Base-by-base conservation (phyloP, 305 asterid genomes). In the Solanum aculeatissimum region DNA sequence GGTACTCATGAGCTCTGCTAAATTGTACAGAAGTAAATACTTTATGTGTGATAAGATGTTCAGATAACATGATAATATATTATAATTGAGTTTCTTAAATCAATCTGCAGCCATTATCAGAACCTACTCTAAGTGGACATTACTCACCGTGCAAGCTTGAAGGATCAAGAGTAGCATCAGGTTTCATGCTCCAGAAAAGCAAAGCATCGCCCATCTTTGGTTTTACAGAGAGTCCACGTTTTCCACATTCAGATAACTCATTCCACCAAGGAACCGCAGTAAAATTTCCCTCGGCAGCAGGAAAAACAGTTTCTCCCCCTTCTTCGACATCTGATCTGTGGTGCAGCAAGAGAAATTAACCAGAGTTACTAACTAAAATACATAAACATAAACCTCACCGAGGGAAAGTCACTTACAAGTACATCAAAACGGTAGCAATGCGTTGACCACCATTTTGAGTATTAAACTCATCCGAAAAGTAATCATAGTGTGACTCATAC, bases 241-340 rank as follows among this genome's bases (percentile, higher is more conserved):
- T 97, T 62, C 97, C 99, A 87, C 99, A 97, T 88, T 94, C 95
- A 84, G 99, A 97, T 55, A 97, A 97, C 91, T 97, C 95, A 85
- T 95, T 88, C 98, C 98, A 94, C 93, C 95, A 94, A 29, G 99
- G 97, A 38, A 95, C 95, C n/a, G 94, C 85, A 85, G 93, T 93
- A 83, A 83, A 13, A 87, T 97, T 97, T 87, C 98, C 98, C 87
- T 89, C 90, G 84, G 99, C 98, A 72, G 95, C 90, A 25, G 98
- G 99, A 88, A 97, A 97, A 83, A 97, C 94, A 49, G 99, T 97
- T 90, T 97, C 99, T 84, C 99, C 99, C 25, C 99, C 99, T 90
- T 97, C 98, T 89, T 97, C 99, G 85, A 95, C 98, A 86, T 97
- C 98, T 83, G 99, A 95, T 85, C 99, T 97, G 96, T 35, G 65